Percentiles rank a stretch among this genome's conserved stretches.
phyloP scores from a whole-genome alignment of 148 eudicot species.

The Vaccinium myrtillus region DNA sequence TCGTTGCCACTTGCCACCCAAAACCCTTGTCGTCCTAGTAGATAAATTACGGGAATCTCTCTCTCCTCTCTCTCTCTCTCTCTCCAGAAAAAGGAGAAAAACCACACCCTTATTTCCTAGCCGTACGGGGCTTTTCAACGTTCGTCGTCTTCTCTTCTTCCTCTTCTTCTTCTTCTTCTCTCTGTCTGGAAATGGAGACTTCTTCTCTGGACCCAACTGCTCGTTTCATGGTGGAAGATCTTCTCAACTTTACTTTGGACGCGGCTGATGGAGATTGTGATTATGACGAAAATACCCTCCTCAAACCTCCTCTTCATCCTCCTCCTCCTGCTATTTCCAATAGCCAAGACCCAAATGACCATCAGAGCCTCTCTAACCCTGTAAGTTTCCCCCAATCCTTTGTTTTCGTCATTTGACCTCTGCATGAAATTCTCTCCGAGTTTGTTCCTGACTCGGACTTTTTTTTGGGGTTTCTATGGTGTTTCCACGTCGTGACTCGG shows the following conservation, averaged over 20 bases:
- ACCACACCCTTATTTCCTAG: neutral
- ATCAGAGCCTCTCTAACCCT: conserved; percentile 20
- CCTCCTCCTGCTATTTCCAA: conserved; percentile 21
- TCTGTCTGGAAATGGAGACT: conserved; percentile 30
- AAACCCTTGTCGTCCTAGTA: conserved; percentile 3
- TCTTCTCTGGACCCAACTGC: conserved; percentile 23
- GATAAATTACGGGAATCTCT: neutral
- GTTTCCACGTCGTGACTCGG: neutral
- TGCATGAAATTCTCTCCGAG: conserved; percentile 1
- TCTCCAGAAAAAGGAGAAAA: neutral
- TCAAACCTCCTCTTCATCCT: conserved; percentile 22
- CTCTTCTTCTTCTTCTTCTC: conserved; percentile 17
- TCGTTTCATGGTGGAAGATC: conserved; percentile 42
- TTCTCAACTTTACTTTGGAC: conserved; percentile 51
- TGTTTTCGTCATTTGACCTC: neutral
- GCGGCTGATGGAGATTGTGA: conserved; percentile 32
- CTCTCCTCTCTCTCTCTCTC: conserved; percentile 27
- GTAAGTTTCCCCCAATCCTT: conserved; percentile 31
- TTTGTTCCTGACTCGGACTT: conserved; percentile 13
- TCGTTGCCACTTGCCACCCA: neutral
- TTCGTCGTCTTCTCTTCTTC: neutral
- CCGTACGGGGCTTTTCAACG: neutral
- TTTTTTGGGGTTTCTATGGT: neutral
- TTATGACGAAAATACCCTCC: conserved; percentile 22
- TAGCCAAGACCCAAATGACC: conserved; percentile 19